phyloP scores from a whole-genome alignment of 768 basidiomycete genomes.

The Boletales sp. region DNA sequence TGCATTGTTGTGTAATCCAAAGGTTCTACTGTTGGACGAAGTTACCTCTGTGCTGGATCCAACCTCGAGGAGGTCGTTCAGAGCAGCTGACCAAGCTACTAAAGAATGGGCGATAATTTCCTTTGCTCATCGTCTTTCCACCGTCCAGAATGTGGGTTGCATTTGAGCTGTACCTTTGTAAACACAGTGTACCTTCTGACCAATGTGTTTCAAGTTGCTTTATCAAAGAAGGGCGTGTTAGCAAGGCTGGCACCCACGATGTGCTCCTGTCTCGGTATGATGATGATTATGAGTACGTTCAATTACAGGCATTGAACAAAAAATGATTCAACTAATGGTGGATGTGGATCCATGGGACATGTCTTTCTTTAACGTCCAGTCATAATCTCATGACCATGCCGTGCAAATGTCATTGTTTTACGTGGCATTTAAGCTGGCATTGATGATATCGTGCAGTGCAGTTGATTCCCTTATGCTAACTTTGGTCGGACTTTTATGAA shows the following conservation, averaged over 20 bases:
- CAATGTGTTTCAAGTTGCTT: constrained; percentile 59
- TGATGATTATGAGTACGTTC: constrained; percentile 82
- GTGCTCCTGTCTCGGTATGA: constrained; percentile 63
- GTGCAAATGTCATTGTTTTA: too few relatives aligned
- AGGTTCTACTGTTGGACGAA: constrained; percentile 84
- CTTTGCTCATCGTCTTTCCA: constrained; percentile 91
- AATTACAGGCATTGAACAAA: constrained; percentile 71
- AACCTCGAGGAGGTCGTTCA: constrained; percentile 95
- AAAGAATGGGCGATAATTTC: constrained; percentile 92
- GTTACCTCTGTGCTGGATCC: constrained; percentile 91
- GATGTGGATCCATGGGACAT: too few relatives aligned
- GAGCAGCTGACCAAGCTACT: constrained; percentile 89
- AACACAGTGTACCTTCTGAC: background rate
- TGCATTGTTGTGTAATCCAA: constrained; percentile 87
- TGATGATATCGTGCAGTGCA: too few relatives aligned
- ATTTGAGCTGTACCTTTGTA: constrained; percentile 52
- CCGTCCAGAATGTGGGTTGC: constrained; percentile 86
- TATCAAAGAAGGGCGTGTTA: constrained; percentile 81
- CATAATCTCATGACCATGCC: too few relatives aligned
- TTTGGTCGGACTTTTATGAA: too few relatives aligned
- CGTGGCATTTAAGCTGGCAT: too few relatives aligned
- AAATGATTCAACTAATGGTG: constrained; percentile 2
- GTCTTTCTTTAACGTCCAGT: too few relatives aligned
- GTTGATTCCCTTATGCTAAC: too few relatives aligned
- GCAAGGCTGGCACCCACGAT: constrained; percentile 86